phyloP scores from a whole-genome alignment of 2,329 filamentous ascomycete genomes.

The Aspergillus clavatus region DNA sequence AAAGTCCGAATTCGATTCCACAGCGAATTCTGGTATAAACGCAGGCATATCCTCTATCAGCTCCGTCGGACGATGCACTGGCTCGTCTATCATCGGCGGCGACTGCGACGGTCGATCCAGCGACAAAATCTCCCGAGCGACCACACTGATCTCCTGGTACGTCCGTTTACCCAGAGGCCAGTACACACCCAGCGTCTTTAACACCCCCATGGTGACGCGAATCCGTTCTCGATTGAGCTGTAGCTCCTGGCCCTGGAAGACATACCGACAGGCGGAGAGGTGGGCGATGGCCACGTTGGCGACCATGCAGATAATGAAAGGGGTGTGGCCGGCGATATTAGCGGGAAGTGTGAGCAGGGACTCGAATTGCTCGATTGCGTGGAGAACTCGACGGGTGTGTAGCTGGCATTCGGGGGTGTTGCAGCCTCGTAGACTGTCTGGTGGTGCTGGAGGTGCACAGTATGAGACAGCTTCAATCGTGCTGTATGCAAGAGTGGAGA shows the following conservation, averaged over 20 bases:
- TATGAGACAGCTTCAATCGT: constrained; percentile 36
- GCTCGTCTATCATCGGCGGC: neutral
- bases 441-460: constrained; percentile 23
- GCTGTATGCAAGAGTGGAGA: constrained; percentile 37
- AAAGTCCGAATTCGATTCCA: neutral
- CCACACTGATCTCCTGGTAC: constrained; percentile 36
- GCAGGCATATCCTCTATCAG: neutral
- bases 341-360: constrained; percentile 35
- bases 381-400: constrained; percentile 36
- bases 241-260: constrained; percentile 28
- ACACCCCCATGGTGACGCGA: constrained; percentile 36
- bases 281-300: constrained; percentile 52
- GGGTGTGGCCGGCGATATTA: constrained; percentile 32
- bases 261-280: constrained; percentile 45
- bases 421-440: constrained; percentile 6
- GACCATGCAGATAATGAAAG: constrained; percentile 42
- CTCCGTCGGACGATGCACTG: neutral
- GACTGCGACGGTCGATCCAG: neutral
- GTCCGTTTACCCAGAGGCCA: constrained; percentile 34
- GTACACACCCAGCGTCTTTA: constrained; percentile 31
- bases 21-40: neutral
- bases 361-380: constrained; percentile 35
- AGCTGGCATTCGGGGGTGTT: constrained; percentile 24
- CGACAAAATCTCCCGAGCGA: constrained; percentile 31
- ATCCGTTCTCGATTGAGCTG: constrained; percentile 37